phyloP scores from a whole-genome alignment of 257 asterid species.

The Solanum megistacrolobum region DNA sequence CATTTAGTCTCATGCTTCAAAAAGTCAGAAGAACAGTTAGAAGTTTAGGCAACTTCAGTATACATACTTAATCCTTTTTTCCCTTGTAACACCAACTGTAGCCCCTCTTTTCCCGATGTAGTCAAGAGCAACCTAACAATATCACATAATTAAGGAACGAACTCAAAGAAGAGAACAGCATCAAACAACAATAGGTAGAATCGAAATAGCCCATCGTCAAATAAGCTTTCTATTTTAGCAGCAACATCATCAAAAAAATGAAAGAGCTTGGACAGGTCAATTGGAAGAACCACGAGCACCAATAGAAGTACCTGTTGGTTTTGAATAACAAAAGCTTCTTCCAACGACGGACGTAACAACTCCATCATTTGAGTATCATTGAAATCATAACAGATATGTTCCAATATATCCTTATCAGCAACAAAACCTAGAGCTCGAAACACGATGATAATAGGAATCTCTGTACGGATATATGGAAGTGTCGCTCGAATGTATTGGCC shows the following conservation, averaged over 20 bases:
- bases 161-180: background rate
- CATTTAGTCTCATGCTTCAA: background rate
- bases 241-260: background rate
- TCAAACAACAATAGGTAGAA: background rate
- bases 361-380: constrained; percentile 97
- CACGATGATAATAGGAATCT: constrained; percentile 90
- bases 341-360: constrained; percentile 87
- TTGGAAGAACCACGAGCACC: background rate
- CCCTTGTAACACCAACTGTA: constrained; percentile 91
- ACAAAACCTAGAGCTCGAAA: constrained; percentile 95
- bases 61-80: constrained; percentile 87
- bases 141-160: background rate
- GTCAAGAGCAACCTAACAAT: constrained; percentile 83
- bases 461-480: constrained; percentile 88
- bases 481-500: constrained; percentile 97
- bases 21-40: background rate
- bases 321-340: constrained; percentile 98
- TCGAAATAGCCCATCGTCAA: background rate
- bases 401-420: constrained; percentile 93
- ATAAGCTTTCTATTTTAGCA: background rate
- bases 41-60: background rate
- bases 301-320: constrained; percentile 62
- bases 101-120: constrained; percentile 98
- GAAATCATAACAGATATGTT: constrained; percentile 92
- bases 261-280: background rate